Evolutionary conservation across 805 yeast genomes (phyloP).

Genomic region (Lipomyces chichibuensis): DNA sequence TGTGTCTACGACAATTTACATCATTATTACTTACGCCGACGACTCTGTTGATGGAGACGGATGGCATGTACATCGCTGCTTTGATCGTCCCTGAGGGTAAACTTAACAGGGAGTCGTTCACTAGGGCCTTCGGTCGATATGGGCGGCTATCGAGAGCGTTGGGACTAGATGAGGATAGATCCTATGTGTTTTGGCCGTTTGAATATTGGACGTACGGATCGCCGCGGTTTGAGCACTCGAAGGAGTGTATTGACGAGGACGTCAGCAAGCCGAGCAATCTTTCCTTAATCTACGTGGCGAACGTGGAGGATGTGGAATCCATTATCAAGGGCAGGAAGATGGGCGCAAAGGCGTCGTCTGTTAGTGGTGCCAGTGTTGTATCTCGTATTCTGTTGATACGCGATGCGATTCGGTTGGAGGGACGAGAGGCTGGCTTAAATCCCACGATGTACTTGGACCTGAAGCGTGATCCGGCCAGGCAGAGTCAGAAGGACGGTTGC

Average conservation of each 20-base stretch:
- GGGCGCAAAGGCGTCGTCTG: conserved; percentile 38
- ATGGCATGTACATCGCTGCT: conserved; percentile 37
- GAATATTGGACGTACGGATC: conserved; percentile 9
- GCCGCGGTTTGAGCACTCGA: conserved; percentile 26
- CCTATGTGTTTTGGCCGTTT: conserved; percentile 23
- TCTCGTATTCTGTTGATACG: conserved; percentile 25
- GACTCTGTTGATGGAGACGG: conserved; percentile 36
- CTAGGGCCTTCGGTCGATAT: conserved; percentile 42
- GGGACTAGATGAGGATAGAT: not conserved
- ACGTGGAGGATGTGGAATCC: conserved; percentile 29
- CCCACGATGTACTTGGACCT: conserved; percentile 19
- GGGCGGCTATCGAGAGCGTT: conserved; percentile 11
- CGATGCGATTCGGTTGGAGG: conserved; percentile 14
- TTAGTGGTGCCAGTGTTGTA: conserved; percentile 35
- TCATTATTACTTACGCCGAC: conserved; percentile 44
- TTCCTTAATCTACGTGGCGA: conserved; percentile 39
- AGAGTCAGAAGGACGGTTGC: conserved; percentile 17
- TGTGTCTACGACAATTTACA: conserved; percentile 60
- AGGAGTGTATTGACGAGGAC: conserved; percentile 9
- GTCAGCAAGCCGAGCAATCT: conserved; percentile 34
- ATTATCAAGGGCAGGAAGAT: conserved; percentile 39
- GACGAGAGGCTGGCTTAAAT: conserved; percentile 1
- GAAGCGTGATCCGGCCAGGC: conserved; percentile 19
- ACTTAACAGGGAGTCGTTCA: conserved; percentile 36
- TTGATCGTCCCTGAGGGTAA: conserved; percentile 41